Conservation (phyloP, 164 flowering plant species). For the Vitis vinifera region ASM3070453v1 NC_081806.1:135501-136000, state of each 20-base stretch:
- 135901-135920: slow-evolving; percentile 5
- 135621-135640: slow-evolving; percentile 5
- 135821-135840: slow-evolving; percentile 2
- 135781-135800: slow-evolving; percentile 7
- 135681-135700: background rate
- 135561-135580: slow-evolving; percentile 4
- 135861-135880: no score
- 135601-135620: background rate
- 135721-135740: background rate
- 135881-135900: slow-evolving; percentile 4
- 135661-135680: slow-evolving; percentile 6
- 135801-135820: background rate
- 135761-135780: background rate
- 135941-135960: background rate
- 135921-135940: slow-evolving; percentile 7
- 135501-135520: background rate
- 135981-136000: slow-evolving; percentile 6
- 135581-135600: background rate
- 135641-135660: background rate
- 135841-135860: background rate
- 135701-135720: slow-evolving; percentile 6
- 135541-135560: background rate
- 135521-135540: background rate
- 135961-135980: slow-evolving; percentile 6
- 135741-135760: slow-evolving; percentile 5